These are phyloP conservation scores for Naematelia encephala DNA, from an alignment of 768 basidiomycete genomes.

Conservation along the genomic window DNA sequence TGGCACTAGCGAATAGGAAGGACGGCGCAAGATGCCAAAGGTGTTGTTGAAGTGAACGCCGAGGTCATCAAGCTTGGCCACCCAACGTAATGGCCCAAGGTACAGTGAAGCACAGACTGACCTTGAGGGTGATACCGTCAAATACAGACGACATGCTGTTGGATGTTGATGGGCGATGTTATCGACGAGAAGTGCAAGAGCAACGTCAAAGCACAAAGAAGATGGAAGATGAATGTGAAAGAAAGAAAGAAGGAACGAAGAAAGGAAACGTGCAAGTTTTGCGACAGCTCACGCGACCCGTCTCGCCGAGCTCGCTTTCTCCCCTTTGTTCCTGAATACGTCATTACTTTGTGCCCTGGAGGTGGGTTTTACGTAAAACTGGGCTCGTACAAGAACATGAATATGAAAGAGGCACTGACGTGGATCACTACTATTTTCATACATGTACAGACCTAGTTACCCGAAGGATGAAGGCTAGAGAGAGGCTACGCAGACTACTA, in stretches of 20 bases:
- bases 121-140: conserved; percentile 79
- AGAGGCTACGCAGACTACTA: no score
- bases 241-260: conserved; percentile 3
- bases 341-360: not conserved
- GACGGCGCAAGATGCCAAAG: not conserved
- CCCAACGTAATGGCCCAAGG: no score
- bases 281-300: not conserved
- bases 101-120: conserved; percentile 42
- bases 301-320: no score
- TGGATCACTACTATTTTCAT: no score
- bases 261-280: conserved; percentile 1
- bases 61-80: no score
- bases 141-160: conserved; percentile 57
- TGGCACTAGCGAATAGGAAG: not conserved
- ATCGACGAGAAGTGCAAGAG: conserved; percentile 1
- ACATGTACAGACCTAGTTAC: no score
- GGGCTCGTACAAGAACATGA: no score
- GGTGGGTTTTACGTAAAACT: not conserved
- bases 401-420: no score
- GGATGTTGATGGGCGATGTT: not conserved
- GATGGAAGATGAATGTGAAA: conserved; percentile 4
- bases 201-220: not conserved
- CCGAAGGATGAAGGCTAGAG: no score
- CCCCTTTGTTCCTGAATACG: not conserved
- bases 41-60: no score